Base-by-base conservation (phyloP, 2,329 filamentous ascomycete genomes). In the Colletotrichum acutatum region DNA sequence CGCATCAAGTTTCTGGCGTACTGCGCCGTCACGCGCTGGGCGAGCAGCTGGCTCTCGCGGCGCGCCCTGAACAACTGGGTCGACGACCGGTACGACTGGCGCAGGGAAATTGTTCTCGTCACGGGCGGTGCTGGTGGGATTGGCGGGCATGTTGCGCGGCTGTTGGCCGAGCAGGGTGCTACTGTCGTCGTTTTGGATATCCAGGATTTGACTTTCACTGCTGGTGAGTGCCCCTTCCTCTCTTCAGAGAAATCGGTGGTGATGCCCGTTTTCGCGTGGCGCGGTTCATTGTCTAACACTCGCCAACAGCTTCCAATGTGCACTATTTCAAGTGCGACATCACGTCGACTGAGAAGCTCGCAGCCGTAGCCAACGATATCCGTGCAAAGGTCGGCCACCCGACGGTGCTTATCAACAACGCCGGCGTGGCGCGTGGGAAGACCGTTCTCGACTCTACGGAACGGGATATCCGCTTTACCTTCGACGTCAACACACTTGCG, bases 51-150 rank as follows among this genome's bases (percentile, higher is more conserved):
- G 79, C 80, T 91, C 14, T 90, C 89, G 76, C 81, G 83, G 2
- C 83, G 86, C 2, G 83, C 83, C 1, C 75, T 85, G 68, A 86
- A 88, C 78, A 87, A 87, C 78, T 90, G 86, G 84, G 83, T 79
- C 1, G 79, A 76, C 12, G 89, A 90, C 77, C 82, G 79, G 53
- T 93, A 92, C 81, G 86, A 90, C 79, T 95, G 93, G 92, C 83
- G 85, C 26, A 87, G 86, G 64, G 93, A 95, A 83, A 86, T 95
- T 63, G 91, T 94, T 3, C 84, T 95, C 56, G 87, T 95, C 24
- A 95, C 94, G 0, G 93, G 94, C 8, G 94, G 94, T 8, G 90
- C 91, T 54, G 90, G 90, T 68, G 94, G 94, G 0, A 95, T 96
- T 77, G 94, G 94, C 16, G 89, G 88, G 24, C 83, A 88, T 49